These are phyloP conservation scores for Saccharata proteae DNA, from an alignment of 2,329 filamentous ascomycete genomes.

Conservation along the genomic window DNA sequence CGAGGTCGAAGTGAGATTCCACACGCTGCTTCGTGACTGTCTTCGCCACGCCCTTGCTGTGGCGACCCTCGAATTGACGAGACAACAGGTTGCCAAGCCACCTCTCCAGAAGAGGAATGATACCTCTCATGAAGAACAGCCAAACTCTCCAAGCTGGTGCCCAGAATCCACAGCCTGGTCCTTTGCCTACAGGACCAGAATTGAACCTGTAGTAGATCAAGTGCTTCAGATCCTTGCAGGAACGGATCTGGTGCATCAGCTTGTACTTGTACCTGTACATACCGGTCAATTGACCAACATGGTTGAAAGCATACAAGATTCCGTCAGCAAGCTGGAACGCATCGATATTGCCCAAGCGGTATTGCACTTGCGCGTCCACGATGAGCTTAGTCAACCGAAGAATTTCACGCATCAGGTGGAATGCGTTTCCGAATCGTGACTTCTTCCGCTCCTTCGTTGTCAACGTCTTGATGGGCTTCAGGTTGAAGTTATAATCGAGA, in stretches of 20 bases:
- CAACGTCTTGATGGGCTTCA: conserved; percentile 96
- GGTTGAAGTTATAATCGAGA: conserved; percentile 98
- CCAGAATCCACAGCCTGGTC: conserved; percentile 97
- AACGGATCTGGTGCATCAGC: conserved; percentile 98
- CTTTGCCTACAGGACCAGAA: conserved; percentile 89
- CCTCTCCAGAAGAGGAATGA: conserved; percentile 89
- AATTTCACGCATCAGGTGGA: conserved; percentile 98
- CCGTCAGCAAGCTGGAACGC: conserved; percentile 97
- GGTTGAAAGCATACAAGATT: conserved; percentile 98
- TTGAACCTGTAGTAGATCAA: conserved; percentile 99
- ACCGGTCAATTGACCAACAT: conserved; percentile 92
- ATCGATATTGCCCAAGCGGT: conserved; percentile 93
- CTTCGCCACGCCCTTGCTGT: conserved; percentile 98
- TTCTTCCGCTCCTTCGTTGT: conserved; percentile 99
- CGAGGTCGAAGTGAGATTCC: conserved; percentile 95
- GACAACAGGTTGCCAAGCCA: conserved; percentile 96
- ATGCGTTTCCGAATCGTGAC: conserved; percentile 96
- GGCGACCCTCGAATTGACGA: conserved; percentile 93
- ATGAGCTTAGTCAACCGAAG: conserved; percentile 91
- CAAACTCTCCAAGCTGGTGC: conserved; percentile 96
- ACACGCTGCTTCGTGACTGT: conserved; percentile 98
- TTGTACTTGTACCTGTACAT: conserved; percentile 99
- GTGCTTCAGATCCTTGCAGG: conserved; percentile 98
- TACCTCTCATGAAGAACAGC: conserved; percentile 98
- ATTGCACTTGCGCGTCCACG: conserved; percentile 96